Base-by-base conservation (phyloP, 2,329 filamentous ascomycete genomes). In the Phoma sp. region DNA sequence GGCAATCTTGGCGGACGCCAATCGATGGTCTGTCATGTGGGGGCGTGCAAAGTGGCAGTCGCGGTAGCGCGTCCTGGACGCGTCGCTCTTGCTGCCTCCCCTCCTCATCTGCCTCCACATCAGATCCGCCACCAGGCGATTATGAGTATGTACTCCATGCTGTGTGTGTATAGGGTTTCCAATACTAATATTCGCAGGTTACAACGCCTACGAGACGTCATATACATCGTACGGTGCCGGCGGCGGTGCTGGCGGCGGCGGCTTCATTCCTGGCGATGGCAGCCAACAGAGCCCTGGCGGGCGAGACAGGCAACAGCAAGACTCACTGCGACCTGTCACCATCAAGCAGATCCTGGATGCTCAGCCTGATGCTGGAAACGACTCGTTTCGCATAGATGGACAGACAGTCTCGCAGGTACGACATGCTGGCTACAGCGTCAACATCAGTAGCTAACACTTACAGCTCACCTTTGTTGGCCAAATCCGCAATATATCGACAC, bases 271-370 rank as follows among this genome's bases (percentile, higher is more conserved):
- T 76, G 78, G 72, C 75, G 53, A 56, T 27, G 83, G 75, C 75
- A 80, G 76, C 55, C 73, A 79, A 62, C 67, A 76, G 68, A 76
- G 76, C 62, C 74, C 77, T 29, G 72, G 74, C 55, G 71, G 69
- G 38, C 68, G 70, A 51, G 71, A 62, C 57, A 78, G 80, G 56
- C 89, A 89, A 73, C 83, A 84, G 64, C 90, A 96, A 76, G 91
- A 97, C 68, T 93, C 91, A 18, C 84, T 99, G 47, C 89, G 95
- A 39, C 93, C 95, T 1, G 90, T 97, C 41, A 99, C 95, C 9
- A 91, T 98, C 78, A 97, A 97, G 77, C 95, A 99, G 78, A 84
- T 97, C 53, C 80, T 93, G 70, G 91, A 96, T 60, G 90, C 91
- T 60, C 76, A 84, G 87, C 43, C 52, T 1, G 65, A 71, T 24